Conservation (phyloP, 2,329 filamentous ascomycete species). For the Alternaria atra region DNA sequence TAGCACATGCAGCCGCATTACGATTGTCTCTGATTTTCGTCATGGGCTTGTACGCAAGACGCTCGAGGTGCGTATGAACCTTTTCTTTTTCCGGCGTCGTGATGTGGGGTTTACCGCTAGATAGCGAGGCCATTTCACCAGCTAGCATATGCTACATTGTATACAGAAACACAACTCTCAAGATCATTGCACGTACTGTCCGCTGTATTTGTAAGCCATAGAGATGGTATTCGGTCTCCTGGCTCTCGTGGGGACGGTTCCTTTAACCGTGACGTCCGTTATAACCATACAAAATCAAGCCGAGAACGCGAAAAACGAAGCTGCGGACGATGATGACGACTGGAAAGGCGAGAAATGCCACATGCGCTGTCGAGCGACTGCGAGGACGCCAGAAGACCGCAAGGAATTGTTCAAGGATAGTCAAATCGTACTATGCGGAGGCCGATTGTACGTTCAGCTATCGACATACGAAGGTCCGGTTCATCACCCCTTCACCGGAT, state of each 20-base stretch:
- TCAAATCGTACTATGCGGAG: conserved; percentile 25
- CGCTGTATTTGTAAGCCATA: background rate
- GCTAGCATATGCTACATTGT: background rate
- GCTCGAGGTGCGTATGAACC: background rate
- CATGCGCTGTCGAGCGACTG: conserved; percentile 28
- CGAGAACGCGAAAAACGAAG: conserved; percentile 25
- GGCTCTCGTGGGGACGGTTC: conserved; percentile 25
- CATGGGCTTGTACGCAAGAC: conserved; percentile 8
- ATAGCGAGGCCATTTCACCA: background rate
- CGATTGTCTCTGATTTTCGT: conserved; percentile 12
- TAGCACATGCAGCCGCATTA: conserved; percentile 18
- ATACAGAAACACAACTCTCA: background rate
- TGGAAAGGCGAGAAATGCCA: conserved; percentile 36
- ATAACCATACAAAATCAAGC: conserved; percentile 31
- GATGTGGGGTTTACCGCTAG: background rate
- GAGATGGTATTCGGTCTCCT: conserved; percentile 28
- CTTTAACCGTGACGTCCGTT: conserved; percentile 31
- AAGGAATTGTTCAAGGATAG: conserved; percentile 27
- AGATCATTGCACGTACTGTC: background rate
- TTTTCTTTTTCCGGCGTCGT: background rate
- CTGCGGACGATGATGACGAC: conserved; percentile 17
- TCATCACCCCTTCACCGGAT: conserved; percentile 58
- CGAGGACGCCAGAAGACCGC: conserved; percentile 26
- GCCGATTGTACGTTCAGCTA: conserved; percentile 32
- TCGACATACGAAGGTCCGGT: conserved; percentile 25